Evolutionary conservation across 768 basidiomycete genomes (phyloP).

Genomic region (Kwoniella sp.): DNA sequence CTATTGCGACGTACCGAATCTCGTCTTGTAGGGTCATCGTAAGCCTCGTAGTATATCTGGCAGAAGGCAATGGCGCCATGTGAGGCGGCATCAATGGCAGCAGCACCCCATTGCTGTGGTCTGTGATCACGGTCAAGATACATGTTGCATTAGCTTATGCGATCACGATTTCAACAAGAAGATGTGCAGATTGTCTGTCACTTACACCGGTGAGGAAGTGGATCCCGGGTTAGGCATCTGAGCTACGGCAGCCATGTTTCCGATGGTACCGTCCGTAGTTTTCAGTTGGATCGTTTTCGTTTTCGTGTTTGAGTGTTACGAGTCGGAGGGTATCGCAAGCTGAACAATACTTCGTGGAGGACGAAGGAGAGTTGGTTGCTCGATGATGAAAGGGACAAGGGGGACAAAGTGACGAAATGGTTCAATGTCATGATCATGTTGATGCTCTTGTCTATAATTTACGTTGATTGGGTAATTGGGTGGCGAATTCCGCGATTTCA

Average conservation of each 20-base stretch:
- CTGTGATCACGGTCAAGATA: background rate
- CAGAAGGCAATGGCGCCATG: slow-evolving; percentile 51
- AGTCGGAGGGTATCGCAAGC: too few species aligned
- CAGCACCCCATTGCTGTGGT: slow-evolving; percentile 36
- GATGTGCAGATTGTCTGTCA: too few species aligned
- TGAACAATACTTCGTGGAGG: too few species aligned
- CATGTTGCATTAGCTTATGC: too few species aligned
- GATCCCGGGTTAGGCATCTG: background rate
- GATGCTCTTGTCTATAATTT: background rate
- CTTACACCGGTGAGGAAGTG: background rate
- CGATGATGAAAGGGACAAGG: too few species aligned
- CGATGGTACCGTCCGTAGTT: too few species aligned
- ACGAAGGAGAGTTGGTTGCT: too few species aligned
- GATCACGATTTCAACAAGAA: too few species aligned
- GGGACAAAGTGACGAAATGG: background rate
- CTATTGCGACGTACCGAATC: slow-evolving; percentile 29
- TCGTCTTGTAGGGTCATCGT: slow-evolving; percentile 47
- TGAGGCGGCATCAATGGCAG: slow-evolving; percentile 45
- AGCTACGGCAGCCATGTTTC: background rate
- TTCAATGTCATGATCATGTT: background rate
- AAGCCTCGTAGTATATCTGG: slow-evolving; percentile 51
- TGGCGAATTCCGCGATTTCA: slow-evolving; percentile 5
- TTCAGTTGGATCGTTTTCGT: too few species aligned
- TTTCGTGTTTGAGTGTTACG: too few species aligned
- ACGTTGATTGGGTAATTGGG: slow-evolving; percentile 5